Base-by-base conservation (phyloP, 768 basidiomycete species). In the Galerina sulciceps region DNA sequence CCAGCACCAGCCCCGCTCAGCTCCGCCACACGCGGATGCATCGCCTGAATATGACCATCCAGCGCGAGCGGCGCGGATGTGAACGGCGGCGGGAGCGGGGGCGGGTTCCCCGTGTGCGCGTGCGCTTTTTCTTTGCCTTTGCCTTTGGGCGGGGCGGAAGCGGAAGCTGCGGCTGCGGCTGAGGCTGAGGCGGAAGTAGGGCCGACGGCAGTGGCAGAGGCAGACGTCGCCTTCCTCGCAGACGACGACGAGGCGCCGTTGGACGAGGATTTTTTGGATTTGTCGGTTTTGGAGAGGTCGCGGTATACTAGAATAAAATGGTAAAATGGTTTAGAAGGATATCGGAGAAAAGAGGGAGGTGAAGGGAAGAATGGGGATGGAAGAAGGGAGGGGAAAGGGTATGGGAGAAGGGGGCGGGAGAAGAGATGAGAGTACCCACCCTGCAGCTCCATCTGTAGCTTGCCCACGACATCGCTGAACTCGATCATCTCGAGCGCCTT, bases 401-500 rank as follows among this genome's bases (percentile, higher is more conserved):
- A 26, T 31, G 4, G 15, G 14, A 35, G 58, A 26, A 35, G 10
- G 37, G 3, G 6, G 23, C n/a, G 18, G 45, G 38, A 15, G 10
- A 17, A 20, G 23, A 2, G 20, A n/a, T n/a, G n/a, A n/a, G n/a
- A n/a, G 71, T 26, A 75, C 81, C 61, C 56, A 88, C 93, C 74
- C 58, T 81, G 75, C 9, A 94, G 81, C 68, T 94, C 91, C 0
- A 67, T 73, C 59, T 89, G 85, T 3, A 93, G 77, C 42, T 76
- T 75, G 35, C 84, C 82, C 0, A 86, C 82, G 42, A 93, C 75
- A 67, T 93, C 90, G 2, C 85, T 83, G 62, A 94, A 88, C 62
- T 93, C 88, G 36, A 93, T 82, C 55, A 84, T 75, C 67, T 94
- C 92, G 9, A 95, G 81, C 0, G 92, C 95, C 68, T 90, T 92